Conservation (phyloP, 441 rosid genomes). For the Brassica balearica region DNA sequence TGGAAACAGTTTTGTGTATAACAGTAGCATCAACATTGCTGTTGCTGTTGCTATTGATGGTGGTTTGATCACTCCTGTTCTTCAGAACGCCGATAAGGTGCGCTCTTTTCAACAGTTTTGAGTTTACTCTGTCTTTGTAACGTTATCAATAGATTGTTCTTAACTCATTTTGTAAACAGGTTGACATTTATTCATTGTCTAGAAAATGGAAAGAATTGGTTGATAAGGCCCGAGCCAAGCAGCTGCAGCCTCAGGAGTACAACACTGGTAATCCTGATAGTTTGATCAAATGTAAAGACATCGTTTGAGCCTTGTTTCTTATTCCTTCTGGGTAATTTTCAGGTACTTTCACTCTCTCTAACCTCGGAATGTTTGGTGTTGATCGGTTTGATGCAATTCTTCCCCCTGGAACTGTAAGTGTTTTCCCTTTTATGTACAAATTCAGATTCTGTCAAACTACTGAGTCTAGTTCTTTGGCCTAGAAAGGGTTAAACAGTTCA, state of each 20-base stretch:
- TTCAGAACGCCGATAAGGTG: constrained; percentile 94
- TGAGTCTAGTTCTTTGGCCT: neutral
- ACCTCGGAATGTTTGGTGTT: constrained; percentile 97
- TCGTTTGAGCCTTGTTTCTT: constrained; percentile 20
- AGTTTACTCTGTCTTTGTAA: constrained; percentile 7
- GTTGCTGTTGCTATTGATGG: constrained; percentile 96
- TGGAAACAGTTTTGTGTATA: constrained; percentile 84
- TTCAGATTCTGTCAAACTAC: neutral
- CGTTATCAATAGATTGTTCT: constrained; percentile 9
- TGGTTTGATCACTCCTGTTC: constrained; percentile 93
- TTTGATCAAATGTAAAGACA: constrained; percentile 27
- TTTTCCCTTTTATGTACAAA: neutral
- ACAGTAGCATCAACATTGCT: constrained; percentile 80
- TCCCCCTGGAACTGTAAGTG: constrained; percentile 95
- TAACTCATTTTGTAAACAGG: constrained; percentile 49
- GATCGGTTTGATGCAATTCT: constrained; percentile 96
- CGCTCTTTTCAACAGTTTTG: neutral
- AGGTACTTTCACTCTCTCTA: constrained; percentile 96
- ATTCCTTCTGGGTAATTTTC: constrained; percentile 23
- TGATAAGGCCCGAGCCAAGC: constrained; percentile 94
- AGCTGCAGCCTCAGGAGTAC: constrained; percentile 92
- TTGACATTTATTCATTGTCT: constrained; percentile 87
- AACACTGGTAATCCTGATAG: constrained; percentile 64
- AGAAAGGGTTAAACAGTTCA: constrained; percentile 7
- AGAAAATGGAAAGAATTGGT: constrained; percentile 98